Evolutionary conservation across 805 yeast species (phyloP), one percentile per base, ranked within the genome.

Genomic region (Yarrowia sp.): DNA sequence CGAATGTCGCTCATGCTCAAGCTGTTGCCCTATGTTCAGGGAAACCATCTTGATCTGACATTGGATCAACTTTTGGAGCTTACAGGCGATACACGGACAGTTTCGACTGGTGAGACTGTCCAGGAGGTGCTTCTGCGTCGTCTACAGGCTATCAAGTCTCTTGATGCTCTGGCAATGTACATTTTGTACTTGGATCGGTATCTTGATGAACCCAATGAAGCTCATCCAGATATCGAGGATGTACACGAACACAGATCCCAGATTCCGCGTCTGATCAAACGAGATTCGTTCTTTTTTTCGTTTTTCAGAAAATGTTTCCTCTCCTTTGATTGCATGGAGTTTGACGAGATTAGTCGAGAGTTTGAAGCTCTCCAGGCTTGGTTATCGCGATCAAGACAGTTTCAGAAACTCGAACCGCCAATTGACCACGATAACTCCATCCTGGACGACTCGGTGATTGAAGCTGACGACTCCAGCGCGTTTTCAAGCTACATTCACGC

Each of bases 251-350:
- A 35, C 19, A 46, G 65, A 12, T n/a, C 43, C 2, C 55, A 19
- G 12, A 40, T 63, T n/a, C 56, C 56, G 9, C 67, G 67, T 5
- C 15, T 63, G 16, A 49, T 63, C 22, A 63, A 63, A 15, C 55
- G 56, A 12, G 67, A 49, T n/a, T 63, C 67, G 11, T 63, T 63
- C 4, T 49, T 63, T n/a, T 49, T 48, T 12, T 48, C 67, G 9
- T 63, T 63, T 16, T 65, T 75, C 49, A 59, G 75, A 9, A 72
- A 72, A 49, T 72, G 74, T 53, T 70, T 64, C 43, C 69, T 74
- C 50, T 70, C 72, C 35, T 78, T 80, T 69, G 81, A 79, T 50
- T 74, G 79, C 2, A 72, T 85, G 70, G 78, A 77, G 43, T 85
- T 85, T 71, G 85, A 83, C 48, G 84, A 83, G 68, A 73, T 78